Evolutionary conservation across 1,284 basidiomycete species (phyloP), one percentile per base, ranked within the genome.

Genomic region (Ganoderma leucocontextum): DNA sequence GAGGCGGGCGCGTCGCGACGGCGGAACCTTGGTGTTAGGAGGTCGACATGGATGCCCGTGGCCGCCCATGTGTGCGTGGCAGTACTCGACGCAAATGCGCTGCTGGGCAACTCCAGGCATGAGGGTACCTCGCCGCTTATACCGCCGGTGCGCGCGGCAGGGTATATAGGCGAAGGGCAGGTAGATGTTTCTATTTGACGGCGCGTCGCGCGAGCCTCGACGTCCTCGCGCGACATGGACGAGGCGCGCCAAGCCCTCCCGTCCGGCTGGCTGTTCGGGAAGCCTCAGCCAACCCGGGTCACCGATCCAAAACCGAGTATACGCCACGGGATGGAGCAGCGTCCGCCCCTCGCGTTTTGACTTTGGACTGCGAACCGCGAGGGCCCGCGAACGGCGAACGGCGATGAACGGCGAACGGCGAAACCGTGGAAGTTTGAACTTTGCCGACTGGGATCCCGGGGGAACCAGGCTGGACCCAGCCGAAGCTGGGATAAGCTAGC

Each of bases 81-180:
- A 67, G 47, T 67, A 64, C 59, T 60, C 66, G 66, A 67, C 61
- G 66, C n/a, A n/a, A 67, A 62, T 67, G 66, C 57, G 39, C 66
- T 63, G 66, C 36, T 35, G n/a, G n/a, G 66, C 66, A 61, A 67
- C 49, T 49, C 62, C 53, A 66, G 60, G 61, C 65, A 66, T 66
- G 65, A 66, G 66, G 62, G 66, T 67, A 63, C 57, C n/a, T n/a
- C n/a, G n/a, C 52, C 62, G 55, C 62, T 57, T 57, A 42, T 63
- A 47, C 47, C n/a, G n/a, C n/a, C n/a, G n/a, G n/a, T 60, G 60
- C 41, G 65, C 53, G 60, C 65, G 55, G 55, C 55, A 58, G 55
- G 55, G 55, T n/a, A n/a, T 38, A 38, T 58, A 55, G 52, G 29
- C 52, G 52, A n/a, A 55, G 52, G 52, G 52, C 29, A 15, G 6